Conservation (phyloP, 1,139 yeast species). For the Wickerhamomyces sp. region DNA sequence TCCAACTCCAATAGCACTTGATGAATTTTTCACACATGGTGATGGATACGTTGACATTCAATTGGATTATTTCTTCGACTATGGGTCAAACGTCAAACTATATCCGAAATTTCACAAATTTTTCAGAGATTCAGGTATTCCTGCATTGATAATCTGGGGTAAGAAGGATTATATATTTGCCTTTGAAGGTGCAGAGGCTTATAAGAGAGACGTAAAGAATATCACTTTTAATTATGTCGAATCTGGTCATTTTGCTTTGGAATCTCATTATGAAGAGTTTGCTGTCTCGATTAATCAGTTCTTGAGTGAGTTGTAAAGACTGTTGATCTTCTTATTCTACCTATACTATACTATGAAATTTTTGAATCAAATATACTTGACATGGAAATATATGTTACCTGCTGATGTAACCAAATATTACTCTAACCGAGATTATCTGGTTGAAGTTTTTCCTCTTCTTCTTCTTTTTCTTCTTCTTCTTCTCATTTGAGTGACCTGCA, state of each 20-base stretch:
- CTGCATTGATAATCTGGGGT: slow-evolving; percentile 40
- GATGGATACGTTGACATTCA: slow-evolving; percentile 30
- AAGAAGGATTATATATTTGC: slow-evolving; percentile 34
- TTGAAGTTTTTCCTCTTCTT: too few relatives aligned
- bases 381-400: too few relatives aligned
- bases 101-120: slow-evolving; percentile 36
- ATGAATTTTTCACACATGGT: slow-evolving; percentile 24
- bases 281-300: slow-evolving; percentile 24
- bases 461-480: too few relatives aligned
- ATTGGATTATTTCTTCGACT: slow-evolving; percentile 32
- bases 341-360: too few relatives aligned
- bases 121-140: slow-evolving; percentile 31
- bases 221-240: slow-evolving; percentile 26
- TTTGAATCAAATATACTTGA: too few relatives aligned
- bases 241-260: slow-evolving; percentile 39
- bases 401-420: too few relatives aligned
- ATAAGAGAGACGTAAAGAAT: slow-evolving; percentile 28
- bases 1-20: slow-evolving; percentile 31
- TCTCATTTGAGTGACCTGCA: too few relatives aligned
- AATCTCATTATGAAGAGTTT: slow-evolving; percentile 28
- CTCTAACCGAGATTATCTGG: too few relatives aligned
- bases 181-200: slow-evolving; percentile 34
- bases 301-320: slow-evolving; percentile 6
- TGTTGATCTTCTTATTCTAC: too few relatives aligned
- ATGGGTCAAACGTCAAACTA: slow-evolving; percentile 29